A percentile compares a stretch with the other conserved stretches of the same genome.
These are phyloP conservation scores for Blastobotrys chiropterorum DNA, from an alignment of 805 yeast genomes.

Conservation along the genomic window DNA sequence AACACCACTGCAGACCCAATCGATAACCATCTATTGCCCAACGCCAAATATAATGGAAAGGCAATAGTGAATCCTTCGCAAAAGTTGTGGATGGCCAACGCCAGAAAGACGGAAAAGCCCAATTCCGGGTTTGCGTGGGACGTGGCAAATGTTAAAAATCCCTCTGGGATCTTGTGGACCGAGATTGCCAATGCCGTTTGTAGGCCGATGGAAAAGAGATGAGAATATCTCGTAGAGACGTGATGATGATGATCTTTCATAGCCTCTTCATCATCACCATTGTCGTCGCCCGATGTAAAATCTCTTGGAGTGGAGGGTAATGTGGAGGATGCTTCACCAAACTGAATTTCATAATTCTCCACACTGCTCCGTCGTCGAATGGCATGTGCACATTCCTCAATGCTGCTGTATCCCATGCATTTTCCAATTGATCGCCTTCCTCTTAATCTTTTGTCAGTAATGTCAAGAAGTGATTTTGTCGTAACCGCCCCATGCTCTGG, in stretches of 20 bases:
- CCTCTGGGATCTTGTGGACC: slow-evolving; percentile 91
- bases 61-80: slow-evolving; percentile 95
- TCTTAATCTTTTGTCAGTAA: slow-evolving; percentile 12
- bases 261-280: slow-evolving; percentile 10
- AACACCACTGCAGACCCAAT: slow-evolving; percentile 56
- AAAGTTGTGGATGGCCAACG: slow-evolving; percentile 82
- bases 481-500: background rate
- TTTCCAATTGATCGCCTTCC: slow-evolving; percentile 35
- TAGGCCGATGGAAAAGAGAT: slow-evolving; percentile 78
- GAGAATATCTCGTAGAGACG: slow-evolving; percentile 66
- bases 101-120: slow-evolving; percentile 76
- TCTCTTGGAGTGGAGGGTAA: background rate
- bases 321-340: background rate
- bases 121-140: slow-evolving; percentile 58
- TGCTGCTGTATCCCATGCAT: slow-evolving; percentile 40
- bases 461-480: slow-evolving; percentile 12
- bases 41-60: slow-evolving; percentile 76
- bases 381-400: slow-evolving; percentile 14
- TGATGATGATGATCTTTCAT: slow-evolving; percentile 61
- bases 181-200: slow-evolving; percentile 87
- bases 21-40: slow-evolving; percentile 57
- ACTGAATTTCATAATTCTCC: background rate
- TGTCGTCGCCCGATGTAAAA: background rate
- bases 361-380: background rate
- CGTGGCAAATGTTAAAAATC: slow-evolving; percentile 80